Evolutionary conservation across 495 filamentous ascomycete genomes (phyloP).

Genomic region (Thozetella sp.): DNA sequence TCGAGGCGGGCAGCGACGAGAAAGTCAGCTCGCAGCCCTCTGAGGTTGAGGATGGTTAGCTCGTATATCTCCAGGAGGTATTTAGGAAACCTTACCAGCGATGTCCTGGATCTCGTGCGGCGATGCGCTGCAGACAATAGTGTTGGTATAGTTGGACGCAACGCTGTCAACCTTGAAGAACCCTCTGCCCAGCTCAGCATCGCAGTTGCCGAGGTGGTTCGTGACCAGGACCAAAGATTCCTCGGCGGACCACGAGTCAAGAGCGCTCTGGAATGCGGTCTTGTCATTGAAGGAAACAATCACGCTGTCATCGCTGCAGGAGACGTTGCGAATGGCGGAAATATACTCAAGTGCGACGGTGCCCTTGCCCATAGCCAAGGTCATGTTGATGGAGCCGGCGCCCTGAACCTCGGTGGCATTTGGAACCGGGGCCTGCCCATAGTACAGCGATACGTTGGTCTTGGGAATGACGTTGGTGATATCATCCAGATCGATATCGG

Average conservation of each 20-base stretch:
- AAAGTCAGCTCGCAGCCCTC: neutral
- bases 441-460: neutral
- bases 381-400: constrained; percentile 2
- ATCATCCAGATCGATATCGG: neutral
- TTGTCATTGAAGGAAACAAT: neutral
- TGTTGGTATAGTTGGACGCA: neutral
- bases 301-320: neutral
- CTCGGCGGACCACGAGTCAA: neutral
- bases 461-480: neutral
- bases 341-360: neutral
- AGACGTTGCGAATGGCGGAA: neutral
- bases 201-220: constrained; percentile 1
- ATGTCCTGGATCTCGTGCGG: neutral
- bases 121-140: neutral
- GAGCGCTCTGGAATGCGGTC: neutral
- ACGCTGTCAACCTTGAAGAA: neutral
- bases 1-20: neutral
- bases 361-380: neutral
- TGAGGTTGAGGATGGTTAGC: neutral
- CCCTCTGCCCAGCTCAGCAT: neutral
- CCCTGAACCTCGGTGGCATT: neutral
- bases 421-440: neutral
- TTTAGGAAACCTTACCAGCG: neutral
- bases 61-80: neutral
- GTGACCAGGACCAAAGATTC: neutral